Percentiles rank a stretch among this genome's conserved stretches.
phyloP scores from a whole-genome alignment of 1,284 basidiomycete species.

The Leccinum subspadiceum region DNA sequence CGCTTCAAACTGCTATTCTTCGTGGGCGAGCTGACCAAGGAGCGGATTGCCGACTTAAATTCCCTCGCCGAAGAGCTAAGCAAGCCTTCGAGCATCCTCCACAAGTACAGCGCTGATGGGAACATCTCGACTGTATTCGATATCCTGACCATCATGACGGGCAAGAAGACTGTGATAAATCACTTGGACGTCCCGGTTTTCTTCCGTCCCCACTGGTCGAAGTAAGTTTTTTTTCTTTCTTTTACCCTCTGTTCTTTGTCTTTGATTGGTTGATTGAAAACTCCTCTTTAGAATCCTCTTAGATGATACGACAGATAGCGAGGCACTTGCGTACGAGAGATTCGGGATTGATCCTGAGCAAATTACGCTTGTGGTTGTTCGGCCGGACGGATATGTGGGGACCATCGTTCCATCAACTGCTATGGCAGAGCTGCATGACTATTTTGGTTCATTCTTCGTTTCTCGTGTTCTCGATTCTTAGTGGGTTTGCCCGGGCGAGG shows the following conservation, averaged over 20 bases:
- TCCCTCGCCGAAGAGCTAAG: not conserved
- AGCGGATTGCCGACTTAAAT: not conserved
- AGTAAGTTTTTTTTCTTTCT: not conserved
- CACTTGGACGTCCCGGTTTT: not conserved
- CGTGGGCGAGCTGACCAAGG: not conserved
- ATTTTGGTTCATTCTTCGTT: not conserved
- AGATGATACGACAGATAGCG: not conserved
- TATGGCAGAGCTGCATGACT: not conserved
- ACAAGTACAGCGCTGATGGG: not conserved
- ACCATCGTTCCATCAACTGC: not conserved
- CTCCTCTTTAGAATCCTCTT: not conserved
- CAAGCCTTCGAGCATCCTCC: not conserved
- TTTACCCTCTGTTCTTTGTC: not conserved
- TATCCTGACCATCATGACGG: not conserved
- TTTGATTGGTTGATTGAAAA: not conserved
- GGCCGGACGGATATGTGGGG: slow-evolving; percentile 1
- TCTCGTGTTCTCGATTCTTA: not conserved
- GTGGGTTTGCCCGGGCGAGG: not conserved
- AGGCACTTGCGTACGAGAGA: not conserved
- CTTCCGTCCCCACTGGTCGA: slow-evolving; percentile 1
- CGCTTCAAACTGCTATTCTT: slow-evolving; percentile 1
- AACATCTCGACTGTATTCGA: not conserved
- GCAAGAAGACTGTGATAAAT: not conserved
- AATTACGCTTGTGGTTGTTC: not conserved
- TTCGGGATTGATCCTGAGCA: slow-evolving; percentile 1